A percentile compares a stretch with the other conserved stretches of the same genome.
Conservation (phyloP, 768 basidiomycete genomes). For the Trametes meyenii region DNA sequence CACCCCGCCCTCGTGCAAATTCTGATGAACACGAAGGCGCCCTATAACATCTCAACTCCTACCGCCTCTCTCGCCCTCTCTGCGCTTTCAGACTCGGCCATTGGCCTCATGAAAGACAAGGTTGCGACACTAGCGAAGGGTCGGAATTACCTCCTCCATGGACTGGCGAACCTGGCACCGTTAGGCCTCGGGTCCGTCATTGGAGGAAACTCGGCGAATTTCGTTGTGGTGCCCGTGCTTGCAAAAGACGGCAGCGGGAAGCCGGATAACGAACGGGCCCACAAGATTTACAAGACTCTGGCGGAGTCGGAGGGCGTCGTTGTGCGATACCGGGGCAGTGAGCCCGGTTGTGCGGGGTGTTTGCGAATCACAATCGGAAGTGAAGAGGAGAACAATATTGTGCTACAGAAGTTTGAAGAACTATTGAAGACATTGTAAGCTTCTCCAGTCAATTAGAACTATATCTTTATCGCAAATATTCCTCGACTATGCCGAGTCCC, state of each 20-base stretch:
- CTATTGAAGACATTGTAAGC: slow-evolving; percentile 43
- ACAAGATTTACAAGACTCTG: slow-evolving; percentile 71
- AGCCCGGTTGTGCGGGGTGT: slow-evolving; percentile 85
- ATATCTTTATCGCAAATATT: not conserved
- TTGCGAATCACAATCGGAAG: slow-evolving; percentile 90
- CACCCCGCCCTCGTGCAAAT: slow-evolving; percentile 90
- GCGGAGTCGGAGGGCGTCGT: slow-evolving; percentile 89
- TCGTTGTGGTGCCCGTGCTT: slow-evolving; percentile 80
- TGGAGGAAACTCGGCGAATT: slow-evolving; percentile 90
- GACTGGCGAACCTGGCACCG: slow-evolving; percentile 49
- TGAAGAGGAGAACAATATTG: slow-evolving; percentile 69
- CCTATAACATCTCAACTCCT: slow-evolving; percentile 94
- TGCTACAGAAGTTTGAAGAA: slow-evolving; percentile 57
- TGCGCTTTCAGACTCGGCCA: slow-evolving; percentile 69
- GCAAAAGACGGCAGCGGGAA: slow-evolving; percentile 41
- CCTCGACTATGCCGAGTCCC: no score
- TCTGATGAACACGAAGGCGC: slow-evolving; percentile 93
- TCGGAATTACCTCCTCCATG: slow-evolving; percentile 55
- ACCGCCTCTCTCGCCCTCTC: slow-evolving; percentile 81
- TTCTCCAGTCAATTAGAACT: not conserved
- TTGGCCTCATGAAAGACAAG: slow-evolving; percentile 68
- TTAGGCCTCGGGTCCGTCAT: slow-evolving; percentile 68
- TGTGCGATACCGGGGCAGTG: slow-evolving; percentile 85
- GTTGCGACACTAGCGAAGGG: slow-evolving; percentile 57
- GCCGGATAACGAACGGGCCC: slow-evolving; percentile 64